Evolutionary conservation across 306 rosid species (phyloP).

Genomic region (Myrica gale): DNA sequence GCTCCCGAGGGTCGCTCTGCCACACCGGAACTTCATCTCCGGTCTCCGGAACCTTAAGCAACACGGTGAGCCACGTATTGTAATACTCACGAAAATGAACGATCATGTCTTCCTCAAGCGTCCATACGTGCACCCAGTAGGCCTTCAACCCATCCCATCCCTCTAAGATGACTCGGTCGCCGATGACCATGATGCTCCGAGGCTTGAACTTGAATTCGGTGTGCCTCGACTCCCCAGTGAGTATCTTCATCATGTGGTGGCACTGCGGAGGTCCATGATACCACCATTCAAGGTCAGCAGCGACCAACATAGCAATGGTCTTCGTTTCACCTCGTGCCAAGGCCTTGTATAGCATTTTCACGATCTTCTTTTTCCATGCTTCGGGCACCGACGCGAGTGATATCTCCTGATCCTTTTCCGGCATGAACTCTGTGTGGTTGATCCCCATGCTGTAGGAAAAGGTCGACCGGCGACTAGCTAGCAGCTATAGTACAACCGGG

Average conservation of each 20-base stretch:
- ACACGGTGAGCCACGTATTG: slow-evolving; percentile 33
- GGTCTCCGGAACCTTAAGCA: not conserved
- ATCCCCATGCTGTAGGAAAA: not conserved
- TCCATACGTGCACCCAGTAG: slow-evolving; percentile 39
- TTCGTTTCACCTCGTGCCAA: slow-evolving; percentile 16
- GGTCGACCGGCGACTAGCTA: too few relatives aligned
- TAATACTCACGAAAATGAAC: slow-evolving; percentile 28
- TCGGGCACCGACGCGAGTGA: not conserved
- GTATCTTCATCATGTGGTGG: slow-evolving; percentile 32
- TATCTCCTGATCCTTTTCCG: not conserved
- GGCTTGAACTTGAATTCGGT: slow-evolving; percentile 31
- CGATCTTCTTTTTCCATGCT: not conserved
- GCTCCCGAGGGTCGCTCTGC: slow-evolving; percentile 26
- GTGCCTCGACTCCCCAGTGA: slow-evolving; percentile 27
- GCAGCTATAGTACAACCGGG: not conserved
- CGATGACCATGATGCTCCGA: slow-evolving; percentile 19
- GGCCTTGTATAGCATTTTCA: slow-evolving; percentile 31
- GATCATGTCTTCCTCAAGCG: slow-evolving; percentile 25
- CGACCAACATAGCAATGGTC: slow-evolving; percentile 10
- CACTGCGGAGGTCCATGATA: slow-evolving; percentile 35
- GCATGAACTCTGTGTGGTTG: not conserved
- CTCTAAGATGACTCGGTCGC: slow-evolving; percentile 27
- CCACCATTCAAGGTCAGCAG: slow-evolving; percentile 32
- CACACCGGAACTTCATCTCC: slow-evolving; percentile 21
- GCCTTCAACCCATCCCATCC: slow-evolving; percentile 25